Percentiles rank a stretch among this genome's conserved stretches.
These are phyloP conservation scores for Cyphellophora europaea DNA, from an alignment of 2,329 filamentous ascomycete species.

Conservation along the genomic window DNA sequence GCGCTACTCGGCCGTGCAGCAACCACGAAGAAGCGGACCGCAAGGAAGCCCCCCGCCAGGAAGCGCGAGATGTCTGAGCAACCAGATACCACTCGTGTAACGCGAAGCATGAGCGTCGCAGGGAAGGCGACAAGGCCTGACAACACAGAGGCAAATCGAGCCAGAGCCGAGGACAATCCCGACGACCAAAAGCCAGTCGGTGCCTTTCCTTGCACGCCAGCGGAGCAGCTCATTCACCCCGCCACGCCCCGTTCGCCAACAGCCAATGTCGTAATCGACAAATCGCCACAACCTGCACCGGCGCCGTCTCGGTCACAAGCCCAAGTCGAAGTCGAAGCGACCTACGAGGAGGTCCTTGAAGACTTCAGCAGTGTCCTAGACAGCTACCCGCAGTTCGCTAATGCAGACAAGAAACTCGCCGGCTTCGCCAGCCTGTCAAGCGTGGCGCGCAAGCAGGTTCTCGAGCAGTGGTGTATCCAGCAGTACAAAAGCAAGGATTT, in stretches of 20 bases:
- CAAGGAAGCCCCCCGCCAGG: too few species aligned
- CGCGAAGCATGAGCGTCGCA: background rate
- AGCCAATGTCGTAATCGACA: too few species aligned
- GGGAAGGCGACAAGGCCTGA: background rate
- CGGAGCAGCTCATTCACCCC: constrained; percentile 10
- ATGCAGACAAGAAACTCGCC: constrained; percentile 2
- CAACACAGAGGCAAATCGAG: background rate
- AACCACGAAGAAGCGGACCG: background rate
- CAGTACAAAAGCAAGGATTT: background rate
- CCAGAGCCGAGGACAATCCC: background rate
- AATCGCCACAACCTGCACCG: too few species aligned
- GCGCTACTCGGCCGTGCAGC: background rate
- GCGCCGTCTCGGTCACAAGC: too few species aligned
- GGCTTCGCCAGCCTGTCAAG: constrained; percentile 3
- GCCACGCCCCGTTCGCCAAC: too few species aligned
- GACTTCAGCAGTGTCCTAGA: too few species aligned
- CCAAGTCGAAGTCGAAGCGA: too few species aligned
- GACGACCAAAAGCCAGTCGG: too few species aligned
- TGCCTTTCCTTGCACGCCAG: constrained; percentile 9
- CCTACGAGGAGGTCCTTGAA: too few species aligned
- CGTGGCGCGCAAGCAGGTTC: background rate
- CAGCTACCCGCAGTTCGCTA: constrained; percentile 3
- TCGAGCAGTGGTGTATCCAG: background rate
- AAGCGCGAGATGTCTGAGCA: too few species aligned
- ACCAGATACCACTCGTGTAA: too few species aligned